Percentiles rank a stretch among this genome's conserved stretches.
Evolutionary conservation across 2,329 filamentous ascomycete genomes (phyloP).

Genomic region (Venturia oleaginea): DNA sequence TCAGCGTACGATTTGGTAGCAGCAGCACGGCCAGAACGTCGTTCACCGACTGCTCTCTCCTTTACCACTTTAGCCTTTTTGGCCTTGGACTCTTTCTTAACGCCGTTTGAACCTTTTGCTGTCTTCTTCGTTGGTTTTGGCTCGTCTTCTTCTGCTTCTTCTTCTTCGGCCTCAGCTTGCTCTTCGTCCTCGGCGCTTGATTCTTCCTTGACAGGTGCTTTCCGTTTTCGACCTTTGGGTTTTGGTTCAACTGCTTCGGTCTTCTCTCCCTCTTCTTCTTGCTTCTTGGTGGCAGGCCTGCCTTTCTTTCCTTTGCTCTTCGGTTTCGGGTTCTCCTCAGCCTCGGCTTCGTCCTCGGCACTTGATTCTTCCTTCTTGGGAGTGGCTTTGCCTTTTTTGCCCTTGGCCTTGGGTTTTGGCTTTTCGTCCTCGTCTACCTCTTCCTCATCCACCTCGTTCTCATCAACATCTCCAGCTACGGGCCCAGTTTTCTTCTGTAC

Average conservation of each 20-base stretch:
- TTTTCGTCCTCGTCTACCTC: conserved; percentile 21
- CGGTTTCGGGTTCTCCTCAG: conserved; percentile 18
- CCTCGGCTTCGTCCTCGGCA: conserved; percentile 10
- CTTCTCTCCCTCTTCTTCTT: conserved; percentile 14
- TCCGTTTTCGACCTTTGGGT: conserved; percentile 5
- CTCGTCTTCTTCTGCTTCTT: conserved; percentile 14
- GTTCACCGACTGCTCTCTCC: not conserved
- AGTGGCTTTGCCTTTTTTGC: not conserved
- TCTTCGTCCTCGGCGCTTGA: conserved; percentile 7
- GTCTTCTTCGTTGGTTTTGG: conserved; percentile 13
- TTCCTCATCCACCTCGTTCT: conserved; percentile 24
- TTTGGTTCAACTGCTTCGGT: not conserved
- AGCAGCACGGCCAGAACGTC: conserved; percentile 7
- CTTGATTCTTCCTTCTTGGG: conserved; percentile 2
- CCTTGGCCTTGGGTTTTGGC: conserved; percentile 1
- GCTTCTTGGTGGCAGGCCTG: not conserved
- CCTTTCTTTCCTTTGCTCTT: no score
- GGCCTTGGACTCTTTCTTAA: conserved; percentile 12
- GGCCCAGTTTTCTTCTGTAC: conserved; percentile 74
- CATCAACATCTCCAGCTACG: conserved; percentile 44
- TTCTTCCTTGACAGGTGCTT: not conserved
- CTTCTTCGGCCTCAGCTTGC: not conserved
- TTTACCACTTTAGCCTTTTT: conserved; percentile 12
- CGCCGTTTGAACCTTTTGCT: conserved; percentile 13
- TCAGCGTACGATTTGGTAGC: not conserved